These are phyloP conservation scores for Stephanodiscus triporus DNA, from an alignment of 108 stramenopile genomes.

Conservation along the genomic window DNA sequence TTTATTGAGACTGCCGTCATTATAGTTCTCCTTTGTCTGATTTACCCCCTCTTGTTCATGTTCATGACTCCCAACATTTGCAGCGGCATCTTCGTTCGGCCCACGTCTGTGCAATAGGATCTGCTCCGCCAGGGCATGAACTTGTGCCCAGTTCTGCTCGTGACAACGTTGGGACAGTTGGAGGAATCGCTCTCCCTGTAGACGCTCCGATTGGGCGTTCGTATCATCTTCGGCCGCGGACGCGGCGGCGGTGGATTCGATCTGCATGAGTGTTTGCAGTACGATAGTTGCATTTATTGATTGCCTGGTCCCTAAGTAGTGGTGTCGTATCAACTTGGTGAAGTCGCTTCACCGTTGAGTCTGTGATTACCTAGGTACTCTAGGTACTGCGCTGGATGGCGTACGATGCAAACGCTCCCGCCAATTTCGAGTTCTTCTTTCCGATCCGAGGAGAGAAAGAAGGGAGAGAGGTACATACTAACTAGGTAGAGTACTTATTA, in stretches of 20 bases:
- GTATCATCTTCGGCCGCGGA: background rate
- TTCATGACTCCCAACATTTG: background rate
- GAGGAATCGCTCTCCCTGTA: constrained; percentile 31
- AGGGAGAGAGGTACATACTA: no score
- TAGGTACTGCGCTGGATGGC: no score
- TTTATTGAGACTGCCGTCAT: background rate
- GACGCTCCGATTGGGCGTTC: constrained; percentile 10
- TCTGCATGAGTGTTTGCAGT: no score
- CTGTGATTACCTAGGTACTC: no score
- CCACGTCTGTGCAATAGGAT: constrained; percentile 15
- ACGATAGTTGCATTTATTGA: no score
- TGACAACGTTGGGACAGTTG: constrained; percentile 31
- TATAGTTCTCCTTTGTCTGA: background rate
- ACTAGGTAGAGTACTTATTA: no score
- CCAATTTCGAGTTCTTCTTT: no score
- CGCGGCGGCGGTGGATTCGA: background rate
- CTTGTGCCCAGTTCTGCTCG: constrained; percentile 33
- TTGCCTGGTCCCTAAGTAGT: no score
- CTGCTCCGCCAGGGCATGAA: constrained; percentile 35
- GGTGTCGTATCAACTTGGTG: no score
- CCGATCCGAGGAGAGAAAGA: no score
- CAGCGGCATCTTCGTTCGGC: background rate
- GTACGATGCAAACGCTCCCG: no score
- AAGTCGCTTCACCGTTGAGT: no score
- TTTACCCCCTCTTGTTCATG: background rate